phyloP scores from a whole-genome alignment of 2,329 filamentous ascomycete species.

The Paracorniculantispora psalliotae region DNA sequence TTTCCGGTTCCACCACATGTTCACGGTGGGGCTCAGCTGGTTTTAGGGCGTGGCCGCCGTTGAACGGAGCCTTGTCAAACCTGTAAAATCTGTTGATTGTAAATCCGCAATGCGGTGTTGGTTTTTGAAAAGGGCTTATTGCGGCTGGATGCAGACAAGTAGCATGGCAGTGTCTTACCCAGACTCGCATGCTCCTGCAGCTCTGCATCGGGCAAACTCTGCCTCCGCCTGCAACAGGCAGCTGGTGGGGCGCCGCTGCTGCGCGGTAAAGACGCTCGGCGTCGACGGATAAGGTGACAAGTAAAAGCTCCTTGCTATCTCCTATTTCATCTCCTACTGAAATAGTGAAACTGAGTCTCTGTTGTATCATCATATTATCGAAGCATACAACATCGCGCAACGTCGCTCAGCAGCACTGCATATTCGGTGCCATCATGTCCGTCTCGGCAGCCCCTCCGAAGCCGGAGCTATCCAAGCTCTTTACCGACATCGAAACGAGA shows the following conservation, averaged over 20 bases:
- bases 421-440: background rate
- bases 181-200: background rate
- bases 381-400: background rate
- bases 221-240: background rate
- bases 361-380: background rate
- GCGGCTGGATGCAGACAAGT: background rate
- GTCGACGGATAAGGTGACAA: background rate
- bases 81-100: background rate
- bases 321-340: too few relatives aligned
- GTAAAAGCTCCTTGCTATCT: too few relatives aligned
- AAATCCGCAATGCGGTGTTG: background rate
- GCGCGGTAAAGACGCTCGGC: background rate
- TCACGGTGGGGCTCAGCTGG: conserved; percentile 5
- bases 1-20: conserved; percentile 12
- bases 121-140: background rate
- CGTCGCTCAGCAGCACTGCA: background rate
- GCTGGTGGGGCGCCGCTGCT: background rate
- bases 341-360: too few relatives aligned
- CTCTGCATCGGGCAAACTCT: conserved; percentile 6
- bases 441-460: background rate
- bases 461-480: conserved; percentile 3
- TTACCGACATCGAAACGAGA: conserved; percentile 6
- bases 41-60: conserved; percentile 6
- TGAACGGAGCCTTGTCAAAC: conserved; percentile 3
- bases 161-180: background rate